Evolutionary conservation across 257 asterid species (phyloP).

Genomic region (Pogostemon cablin): DNA sequence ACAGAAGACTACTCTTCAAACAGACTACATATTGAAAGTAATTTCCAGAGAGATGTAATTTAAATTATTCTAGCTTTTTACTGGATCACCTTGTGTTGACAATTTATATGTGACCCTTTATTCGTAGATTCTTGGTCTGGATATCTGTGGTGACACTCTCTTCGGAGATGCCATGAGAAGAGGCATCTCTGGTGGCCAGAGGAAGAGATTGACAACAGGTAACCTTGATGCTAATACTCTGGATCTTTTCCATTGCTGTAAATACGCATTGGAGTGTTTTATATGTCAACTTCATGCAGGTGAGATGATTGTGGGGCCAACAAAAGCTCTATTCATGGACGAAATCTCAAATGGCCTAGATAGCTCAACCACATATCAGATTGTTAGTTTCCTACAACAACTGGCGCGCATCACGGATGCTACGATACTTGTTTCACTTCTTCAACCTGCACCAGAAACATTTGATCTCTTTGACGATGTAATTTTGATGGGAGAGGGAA

Average conservation of each 20-base stretch:
- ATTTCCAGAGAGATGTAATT: not conserved
- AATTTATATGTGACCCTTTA: not conserved
- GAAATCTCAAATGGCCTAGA: constrained; percentile 67
- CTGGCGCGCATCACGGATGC: constrained; percentile 53
- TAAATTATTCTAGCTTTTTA: not conserved
- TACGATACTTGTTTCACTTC: constrained; percentile 54
- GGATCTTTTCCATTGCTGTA: too few relatives aligned
- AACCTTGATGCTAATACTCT: constrained; percentile 14
- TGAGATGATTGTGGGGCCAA: constrained; percentile 69
- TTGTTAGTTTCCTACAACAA: constrained; percentile 52
- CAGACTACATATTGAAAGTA: constrained; percentile 60
- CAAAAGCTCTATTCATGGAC: constrained; percentile 60
- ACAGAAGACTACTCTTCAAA: constrained; percentile 50
- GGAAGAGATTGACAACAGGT: constrained; percentile 68
- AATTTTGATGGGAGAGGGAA: constrained; percentile 59
- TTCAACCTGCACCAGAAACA: constrained; percentile 71
- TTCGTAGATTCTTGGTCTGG: constrained; percentile 64
- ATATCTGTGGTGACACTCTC: constrained; percentile 54
- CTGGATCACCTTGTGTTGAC: constrained; percentile 6
- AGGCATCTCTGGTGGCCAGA: constrained; percentile 71
- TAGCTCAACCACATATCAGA: constrained; percentile 63
- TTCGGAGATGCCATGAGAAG: constrained; percentile 66
- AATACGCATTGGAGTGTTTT: too few relatives aligned
- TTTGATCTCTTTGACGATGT: constrained; percentile 61
- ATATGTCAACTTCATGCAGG: constrained; percentile 36